A percentile compares a stretch with the other conserved stretches of the same genome.
phyloP scores from a whole-genome alignment of 805 yeast genomes.

The Cyberlindnera euphorbiae region DNA sequence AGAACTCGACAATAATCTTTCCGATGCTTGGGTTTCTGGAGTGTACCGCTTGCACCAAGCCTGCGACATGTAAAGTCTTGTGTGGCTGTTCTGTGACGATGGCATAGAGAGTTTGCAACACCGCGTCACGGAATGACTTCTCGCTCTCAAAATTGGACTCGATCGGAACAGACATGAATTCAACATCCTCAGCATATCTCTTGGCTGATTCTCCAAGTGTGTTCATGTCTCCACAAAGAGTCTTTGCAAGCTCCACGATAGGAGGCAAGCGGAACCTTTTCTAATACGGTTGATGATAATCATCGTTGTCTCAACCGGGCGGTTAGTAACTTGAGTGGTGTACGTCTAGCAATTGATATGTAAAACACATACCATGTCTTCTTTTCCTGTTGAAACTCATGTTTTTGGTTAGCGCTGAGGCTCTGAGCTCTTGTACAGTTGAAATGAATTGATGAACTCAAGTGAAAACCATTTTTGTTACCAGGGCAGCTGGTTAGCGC shows the following conservation, averaged over 20 bases:
- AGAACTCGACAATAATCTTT: slow-evolving; percentile 59
- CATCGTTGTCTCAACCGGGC: slow-evolving; percentile 19
- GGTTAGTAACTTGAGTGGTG: slow-evolving; percentile 4
- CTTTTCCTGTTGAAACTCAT: slow-evolving; percentile 27
- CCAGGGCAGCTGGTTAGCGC: too few relatives aligned
- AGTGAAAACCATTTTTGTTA: too few relatives aligned
- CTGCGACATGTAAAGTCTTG: slow-evolving; percentile 68
- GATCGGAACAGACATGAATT: slow-evolving; percentile 63
- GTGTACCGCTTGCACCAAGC: slow-evolving; percentile 62
- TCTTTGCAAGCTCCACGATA: slow-evolving; percentile 40
- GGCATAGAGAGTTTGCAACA: slow-evolving; percentile 62
- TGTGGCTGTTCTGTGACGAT: slow-evolving; percentile 87
- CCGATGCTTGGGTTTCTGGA: slow-evolving; percentile 62
- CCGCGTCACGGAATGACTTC: slow-evolving; percentile 51
- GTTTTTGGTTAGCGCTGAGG: background rate
- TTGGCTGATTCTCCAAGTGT: slow-evolving; percentile 52
- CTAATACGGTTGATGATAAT: slow-evolving; percentile 20
- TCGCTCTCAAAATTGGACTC: slow-evolving; percentile 61
- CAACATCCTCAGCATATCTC: slow-evolving; percentile 54
- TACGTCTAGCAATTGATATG: background rate
- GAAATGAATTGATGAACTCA: too few relatives aligned
- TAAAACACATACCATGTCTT: slow-evolving; percentile 22
- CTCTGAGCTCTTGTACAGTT: background rate
- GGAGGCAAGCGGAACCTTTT: slow-evolving; percentile 37
- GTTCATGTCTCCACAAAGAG: slow-evolving; percentile 45